Evolutionary conservation across 768 basidiomycete species (phyloP), one percentile per base, ranked within the genome.

Genomic region (Tylopilus sp.): DNA sequence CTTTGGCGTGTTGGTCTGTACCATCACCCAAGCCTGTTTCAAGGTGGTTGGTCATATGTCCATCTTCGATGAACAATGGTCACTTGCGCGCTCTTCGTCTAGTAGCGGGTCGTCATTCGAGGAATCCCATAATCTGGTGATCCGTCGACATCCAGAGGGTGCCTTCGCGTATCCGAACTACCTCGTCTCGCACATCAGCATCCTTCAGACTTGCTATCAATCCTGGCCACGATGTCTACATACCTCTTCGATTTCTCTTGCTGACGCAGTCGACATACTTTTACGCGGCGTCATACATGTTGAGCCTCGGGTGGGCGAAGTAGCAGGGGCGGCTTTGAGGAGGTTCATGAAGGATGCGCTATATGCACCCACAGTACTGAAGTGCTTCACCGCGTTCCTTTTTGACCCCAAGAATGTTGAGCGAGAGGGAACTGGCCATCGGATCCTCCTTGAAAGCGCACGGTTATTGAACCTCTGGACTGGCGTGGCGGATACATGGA

Each of bases 11-110:
- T 75, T 79, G 2, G 69, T 91, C 2, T 78, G 76, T 12, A 69
- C 71, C 36, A 76, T 94, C 40, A 79, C 85, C 0, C 71, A 70
- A 4, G 58, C 79, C 7, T 90, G 84, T 60, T 79, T 79, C 60
- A 80, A 82, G 49, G 65, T 77, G 4, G 80, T 91, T 7, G 88
- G 88, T 2, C 70, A 75, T 33, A 88, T 95, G 84, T 83, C 85
- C 15, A 74, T 95, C 26, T 85, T 92, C 50, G 93, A 97, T 51
- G 88, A 94, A 8, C 86, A 91, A 58, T 91, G 86, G 85, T 78
- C 81, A 0, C 73, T 79, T 46, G 74, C 80, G 18, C 81, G 83
- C 41, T 68, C 84, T 35, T 40, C 51, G 3, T 50, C 59, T 18
- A 48, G 58, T 9, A 66, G 42, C 4, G 79, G 76, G 55, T 75